These are phyloP conservation scores for Blastobotrys chiropterorum DNA, from an alignment of 805 yeast genomes.

Conservation along the genomic window DNA sequence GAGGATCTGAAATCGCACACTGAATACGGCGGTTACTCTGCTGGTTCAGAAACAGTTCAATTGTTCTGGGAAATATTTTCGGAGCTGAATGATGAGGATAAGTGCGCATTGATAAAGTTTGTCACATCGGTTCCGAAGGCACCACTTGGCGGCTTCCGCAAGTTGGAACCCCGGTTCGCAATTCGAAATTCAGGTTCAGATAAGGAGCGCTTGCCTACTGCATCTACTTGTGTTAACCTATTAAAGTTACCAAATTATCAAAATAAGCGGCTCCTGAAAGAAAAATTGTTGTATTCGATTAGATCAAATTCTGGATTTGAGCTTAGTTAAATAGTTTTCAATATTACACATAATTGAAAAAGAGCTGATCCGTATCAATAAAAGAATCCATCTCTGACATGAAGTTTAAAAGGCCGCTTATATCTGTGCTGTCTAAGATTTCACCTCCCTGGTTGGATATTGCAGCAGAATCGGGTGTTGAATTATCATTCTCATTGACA, in stretches of 20 bases:
- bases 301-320: constrained; percentile 84
- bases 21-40: constrained; percentile 45
- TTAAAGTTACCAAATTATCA: constrained; percentile 80
- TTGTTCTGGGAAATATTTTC: constrained; percentile 71
- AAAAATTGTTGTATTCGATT: constrained; percentile 72
- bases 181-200: constrained; percentile 56
- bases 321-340: neutral
- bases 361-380: neutral
- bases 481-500: no score
- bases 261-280: constrained; percentile 47
- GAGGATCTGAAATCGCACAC: constrained; percentile 60
- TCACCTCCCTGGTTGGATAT: no score
- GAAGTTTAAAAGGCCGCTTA: neutral
- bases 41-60: constrained; percentile 50
- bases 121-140: constrained; percentile 91
- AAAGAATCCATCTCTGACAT: neutral
- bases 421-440: neutral
- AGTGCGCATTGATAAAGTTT: constrained; percentile 66
- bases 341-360: neutral
- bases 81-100: constrained; percentile 60
- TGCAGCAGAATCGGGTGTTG: no score
- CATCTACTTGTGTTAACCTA: constrained; percentile 88
- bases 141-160: constrained; percentile 79
- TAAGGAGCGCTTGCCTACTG: constrained; percentile 70
- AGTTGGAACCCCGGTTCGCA: constrained; percentile 72